Percentiles rank a stretch among this genome's conserved stretches.
phyloP scores from a whole-genome alignment of 2,329 filamentous ascomycete genomes.

The Teratosphaeria destructans region DNA sequence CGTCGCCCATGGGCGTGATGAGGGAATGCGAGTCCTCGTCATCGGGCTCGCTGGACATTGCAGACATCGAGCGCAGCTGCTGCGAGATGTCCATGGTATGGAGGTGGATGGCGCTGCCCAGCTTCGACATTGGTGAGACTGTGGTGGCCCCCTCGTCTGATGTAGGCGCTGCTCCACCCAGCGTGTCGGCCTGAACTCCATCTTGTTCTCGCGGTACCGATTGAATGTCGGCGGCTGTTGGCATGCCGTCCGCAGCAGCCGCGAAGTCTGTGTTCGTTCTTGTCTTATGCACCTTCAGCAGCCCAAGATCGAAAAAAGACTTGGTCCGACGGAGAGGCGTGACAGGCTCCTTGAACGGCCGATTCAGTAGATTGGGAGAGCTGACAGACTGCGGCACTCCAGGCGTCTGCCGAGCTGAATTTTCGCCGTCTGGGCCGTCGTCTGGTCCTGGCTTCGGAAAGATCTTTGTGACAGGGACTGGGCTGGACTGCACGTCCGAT shows the following conservation, averaged over 20 bases:
- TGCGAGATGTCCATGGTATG: constrained; percentile 36
- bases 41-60: constrained; percentile 21
- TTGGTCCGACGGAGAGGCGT: constrained; percentile 4
- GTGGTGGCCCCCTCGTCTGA: not conserved
- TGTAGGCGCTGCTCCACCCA: not conserved
- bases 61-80: constrained; percentile 33
- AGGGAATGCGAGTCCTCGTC: constrained; percentile 5
- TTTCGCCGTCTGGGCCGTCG: not conserved
- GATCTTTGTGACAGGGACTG: not conserved
- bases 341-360: not conserved
- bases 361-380: constrained; percentile 5
- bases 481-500: not conserved
- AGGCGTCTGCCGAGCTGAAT: not conserved
- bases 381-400: constrained; percentile 2
- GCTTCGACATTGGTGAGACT: not conserved
- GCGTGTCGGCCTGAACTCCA: not conserved
- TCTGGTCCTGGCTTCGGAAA: not conserved
- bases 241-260: not conserved
- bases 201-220: not conserved
- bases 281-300: not conserved
- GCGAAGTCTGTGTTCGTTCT: not conserved
- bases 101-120: constrained; percentile 26
- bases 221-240: not conserved
- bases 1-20: constrained; percentile 1
- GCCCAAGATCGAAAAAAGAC: constrained; percentile 2